Base-by-base conservation (phyloP, 163 green algal species). In the Scenedesmus sp. region DNA sequence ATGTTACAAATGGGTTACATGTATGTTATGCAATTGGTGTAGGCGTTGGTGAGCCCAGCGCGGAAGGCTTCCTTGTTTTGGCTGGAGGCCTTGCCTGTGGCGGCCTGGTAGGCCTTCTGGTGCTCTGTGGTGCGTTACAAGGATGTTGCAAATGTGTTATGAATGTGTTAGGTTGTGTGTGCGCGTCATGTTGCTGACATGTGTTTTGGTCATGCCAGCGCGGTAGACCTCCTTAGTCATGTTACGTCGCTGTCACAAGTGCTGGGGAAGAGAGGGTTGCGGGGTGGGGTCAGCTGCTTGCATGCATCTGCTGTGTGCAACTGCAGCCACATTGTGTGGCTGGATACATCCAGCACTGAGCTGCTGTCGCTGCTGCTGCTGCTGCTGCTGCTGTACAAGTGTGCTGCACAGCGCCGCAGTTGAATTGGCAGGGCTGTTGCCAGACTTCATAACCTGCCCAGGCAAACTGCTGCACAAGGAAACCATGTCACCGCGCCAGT, bases 71-170 rank as follows among this genome's bases (percentile, higher is more conserved):
- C 34, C 34, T 46, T 46, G 94, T 96, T 97, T 74, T 95, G 95
- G 12, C 83, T 59, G 0, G 95, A 94, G 10, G 92, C 91, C 93
- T 97, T 97, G 91, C 97, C 97, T 0, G 94, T 96, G 13, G 92
- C 89, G 10, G 92, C 94, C 93, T 97, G 95, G 85, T 94, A 97
- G 18, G 94, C 96, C 87, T 91, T 91, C 59, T 91, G 87, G 26
- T 87, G 87, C 15, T 87, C 87, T 52, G 70, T 52, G 5, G 23
- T 1, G 66, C 12, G 66, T 76, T 76, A 76, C 18, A 34, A 8
- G 7, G 4, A 7, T 76, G 18, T 76, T 76, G 26, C 16, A 46
- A 12, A 76, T 46, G 6, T 76, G 66, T 76, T 16, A 34, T 34
- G 66, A 4, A 76, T 18, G 6, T 34, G n/a, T 5, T 6, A 8